A percentile compares a stretch with the other conserved stretches of the same genome.
phyloP scores from a whole-genome alignment of 305 asterid genomes.

The Plantago rigida region DNA sequence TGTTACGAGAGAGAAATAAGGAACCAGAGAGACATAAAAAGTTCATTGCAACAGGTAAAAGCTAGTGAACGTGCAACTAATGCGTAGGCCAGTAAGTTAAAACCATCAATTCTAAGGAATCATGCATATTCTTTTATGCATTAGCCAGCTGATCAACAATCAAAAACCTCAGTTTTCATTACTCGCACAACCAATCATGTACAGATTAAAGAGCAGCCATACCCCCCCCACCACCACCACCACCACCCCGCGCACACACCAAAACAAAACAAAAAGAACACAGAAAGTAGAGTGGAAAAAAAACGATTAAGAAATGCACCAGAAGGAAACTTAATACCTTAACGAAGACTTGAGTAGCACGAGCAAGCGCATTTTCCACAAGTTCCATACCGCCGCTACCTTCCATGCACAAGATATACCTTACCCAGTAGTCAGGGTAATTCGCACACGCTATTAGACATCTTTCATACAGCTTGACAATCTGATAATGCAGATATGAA shows the following conservation, averaged over 20 bases:
- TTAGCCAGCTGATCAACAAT: too few species aligned
- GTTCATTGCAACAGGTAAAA: too few species aligned
- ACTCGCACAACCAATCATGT: too few species aligned
- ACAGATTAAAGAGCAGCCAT: too few species aligned
- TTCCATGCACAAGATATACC: constrained; percentile 82
- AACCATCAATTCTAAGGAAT: too few species aligned
- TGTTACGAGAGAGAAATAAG: constrained; percentile 29
- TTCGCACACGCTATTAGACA: constrained; percentile 92
- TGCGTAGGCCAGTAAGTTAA: too few species aligned
- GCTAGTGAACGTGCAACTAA: too few species aligned
- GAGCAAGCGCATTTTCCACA: constrained; percentile 84
- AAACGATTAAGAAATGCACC: not conserved
- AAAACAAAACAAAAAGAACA: not conserved
- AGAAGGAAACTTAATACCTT: constrained; percentile 48
- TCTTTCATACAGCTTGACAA: constrained; percentile 90
- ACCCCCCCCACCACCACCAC: too few species aligned
- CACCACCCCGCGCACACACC: not conserved
- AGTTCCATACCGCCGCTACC: constrained; percentile 76
- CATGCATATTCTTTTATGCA: not conserved
- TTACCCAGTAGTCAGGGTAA: constrained; percentile 89
- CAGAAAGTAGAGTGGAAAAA: constrained; percentile 2
- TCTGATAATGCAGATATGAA: constrained; percentile 40
- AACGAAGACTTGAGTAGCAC: constrained; percentile 85
- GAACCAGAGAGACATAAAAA: not conserved
- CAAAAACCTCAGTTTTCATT: too few species aligned